Base-by-base conservation (phyloP, 2,329 filamentous ascomycete genomes). In the Fusarium sarcochroum region DNA sequence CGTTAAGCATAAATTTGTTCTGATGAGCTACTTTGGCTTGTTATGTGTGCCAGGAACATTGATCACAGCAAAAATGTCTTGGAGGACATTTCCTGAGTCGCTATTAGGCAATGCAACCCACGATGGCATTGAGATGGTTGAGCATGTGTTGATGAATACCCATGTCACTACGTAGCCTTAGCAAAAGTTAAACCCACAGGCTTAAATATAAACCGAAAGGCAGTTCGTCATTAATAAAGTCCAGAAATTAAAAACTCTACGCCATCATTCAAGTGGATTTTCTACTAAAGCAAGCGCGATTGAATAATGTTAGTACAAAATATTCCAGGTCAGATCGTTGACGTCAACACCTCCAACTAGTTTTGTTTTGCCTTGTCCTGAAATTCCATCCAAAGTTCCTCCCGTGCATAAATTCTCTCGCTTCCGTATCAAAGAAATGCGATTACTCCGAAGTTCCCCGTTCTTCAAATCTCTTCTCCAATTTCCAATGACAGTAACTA, bases 401-500 rank as follows among this genome's bases (percentile, higher is more conserved):
- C 15, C 42, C 15, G 5, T 10, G 34, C 25, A n/a, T 2, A 30
- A 14, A 23, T 4, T 4, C 6, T 34, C 1, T 20, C 17, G 7
- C 4, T 18, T 30, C 15, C 8, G 21, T 13, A 21, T 5, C 10
- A 21, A 27, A 10, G 7, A 32, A 3, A 64, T 64, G 61, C 23
- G 15, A 23, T n/a, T 34, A 3, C 3, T 35, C 23, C 32, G 20
- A 47, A 40, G 6, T 38, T 10, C 11, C 4, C 10, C 2, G 5
- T 9, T 6, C 8, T 23, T 42, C 3, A 18, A 14, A 3, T 25
- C 23, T 5, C 18, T 48, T n/a, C 3, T 13, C 7, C n/a, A 6
- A 30, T 7, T 17, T 10, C 17, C 20, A 15, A 64, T 64, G 61
- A 65, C 61, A 15, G 53, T 64, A 18, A 65, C 59, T 2, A 59